A percentile compares a stretch with the other conserved stretches of the same genome.
Conservation (phyloP, 257 asterid genomes). For the Plantago elongata region DNA sequence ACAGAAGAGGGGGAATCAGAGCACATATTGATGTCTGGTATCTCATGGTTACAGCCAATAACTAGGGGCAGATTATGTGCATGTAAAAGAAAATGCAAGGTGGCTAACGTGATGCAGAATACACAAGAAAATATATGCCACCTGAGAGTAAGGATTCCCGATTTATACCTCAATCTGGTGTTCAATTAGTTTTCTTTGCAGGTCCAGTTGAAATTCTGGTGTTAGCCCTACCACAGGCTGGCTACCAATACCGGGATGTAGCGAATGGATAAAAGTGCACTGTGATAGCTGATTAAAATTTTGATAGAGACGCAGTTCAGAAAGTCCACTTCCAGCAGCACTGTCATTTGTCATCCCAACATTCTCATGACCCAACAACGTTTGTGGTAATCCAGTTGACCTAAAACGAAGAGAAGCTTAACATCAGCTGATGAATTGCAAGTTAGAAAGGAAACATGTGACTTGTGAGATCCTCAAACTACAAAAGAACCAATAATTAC, state of each 20-base stretch:
- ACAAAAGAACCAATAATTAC: neutral
- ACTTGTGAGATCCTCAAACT: neutral
- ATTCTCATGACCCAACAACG: slow-evolving; percentile 13
- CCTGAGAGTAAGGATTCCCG: neutral
- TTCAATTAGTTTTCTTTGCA: slow-evolving; percentile 34
- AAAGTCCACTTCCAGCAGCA: too few relatives aligned
- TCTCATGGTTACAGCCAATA: too few relatives aligned
- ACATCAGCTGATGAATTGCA: neutral
- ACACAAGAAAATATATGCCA: too few relatives aligned
- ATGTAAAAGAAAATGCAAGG: too few relatives aligned
- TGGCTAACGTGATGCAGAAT: too few relatives aligned
- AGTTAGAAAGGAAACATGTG: neutral
- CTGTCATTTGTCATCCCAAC: neutral
- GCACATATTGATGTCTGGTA: too few relatives aligned
- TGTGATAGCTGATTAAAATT: slow-evolving; percentile 25
- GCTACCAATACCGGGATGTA: slow-evolving; percentile 21
- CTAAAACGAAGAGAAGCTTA: slow-evolving; percentile 26
- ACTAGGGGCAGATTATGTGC: too few relatives aligned
- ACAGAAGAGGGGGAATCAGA: neutral
- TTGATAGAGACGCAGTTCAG: neutral
- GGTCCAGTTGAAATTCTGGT: slow-evolving; percentile 32
- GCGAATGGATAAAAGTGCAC: slow-evolving; percentile 21
- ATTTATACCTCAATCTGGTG: slow-evolving; percentile 48
- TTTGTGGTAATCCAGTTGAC: slow-evolving; percentile 35
- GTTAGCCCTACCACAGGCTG: slow-evolving; percentile 18